Base-by-base conservation (phyloP, 768 basidiomycete genomes). In the Trametes elegans region DNA sequence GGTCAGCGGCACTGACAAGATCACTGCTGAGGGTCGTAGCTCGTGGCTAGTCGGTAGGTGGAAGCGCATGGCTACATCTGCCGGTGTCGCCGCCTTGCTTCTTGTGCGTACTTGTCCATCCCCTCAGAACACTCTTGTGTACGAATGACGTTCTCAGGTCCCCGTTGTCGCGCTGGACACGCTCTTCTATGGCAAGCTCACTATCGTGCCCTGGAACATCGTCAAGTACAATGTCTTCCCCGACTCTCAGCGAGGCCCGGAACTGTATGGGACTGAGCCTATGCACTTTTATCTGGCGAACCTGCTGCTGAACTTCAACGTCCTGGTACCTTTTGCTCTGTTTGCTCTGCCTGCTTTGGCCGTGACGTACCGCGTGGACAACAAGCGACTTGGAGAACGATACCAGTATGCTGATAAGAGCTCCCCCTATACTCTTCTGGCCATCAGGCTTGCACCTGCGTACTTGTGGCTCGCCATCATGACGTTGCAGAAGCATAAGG, bases 221-320 rank as follows among this genome's bases (percentile, higher is more conserved):
- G 71, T 98, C 63, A 76, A 74, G 46, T 98, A 99, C 78, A 99
- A 99, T 70, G 79, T 98, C 58, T 91, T 99, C 70, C 85, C 90
- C 14, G 82, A 83, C 29, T 68, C 81, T 39, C 80, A 82, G 40
- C 84, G 87, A 27, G 94, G 95, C 1, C 93, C 97, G n/a, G 81
- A 85, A 50, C 81, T 99, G 21, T 98, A 98, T 69, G 97, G 97
- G 42, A 94, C 90, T 18, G 87, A 88, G 43, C 90, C 96, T 8
- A 85, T 84, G 79, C 73, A 81, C 49, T 99, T 85, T 72, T 98
- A 98, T 74, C 60, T 95, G 59, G 73, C 82, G 60, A 99, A 98
- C 73, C 83, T 97, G 53, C 75, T 90, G 56, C 81, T 98, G 57
- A 98, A 97, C 76, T 97, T 98, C 80, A 99, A 98, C 74, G 71